A percentile compares a stretch with the other conserved stretches of the same genome.
Conservation (phyloP, 2,329 filamentous ascomycete species). For the Aspergillus clavatus region DNA sequence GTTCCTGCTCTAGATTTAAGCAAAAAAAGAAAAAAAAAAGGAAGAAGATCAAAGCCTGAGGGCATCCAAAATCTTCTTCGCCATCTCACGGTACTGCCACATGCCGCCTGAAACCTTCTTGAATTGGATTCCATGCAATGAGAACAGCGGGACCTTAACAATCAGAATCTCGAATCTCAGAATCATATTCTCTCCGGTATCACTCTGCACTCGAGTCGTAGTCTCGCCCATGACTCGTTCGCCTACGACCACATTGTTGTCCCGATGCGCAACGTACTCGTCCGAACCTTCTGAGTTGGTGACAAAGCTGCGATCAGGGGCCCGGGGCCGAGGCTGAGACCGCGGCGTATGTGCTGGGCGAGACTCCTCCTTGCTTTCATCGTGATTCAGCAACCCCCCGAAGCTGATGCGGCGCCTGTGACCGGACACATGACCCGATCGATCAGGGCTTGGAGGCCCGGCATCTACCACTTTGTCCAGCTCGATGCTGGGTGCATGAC, state of each 20-base stretch:
- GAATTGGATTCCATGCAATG: conserved; percentile 93
- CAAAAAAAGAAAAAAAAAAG: too few species aligned
- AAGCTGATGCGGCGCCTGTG: conserved; percentile 82
- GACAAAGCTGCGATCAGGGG: conserved; percentile 63
- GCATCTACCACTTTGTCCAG: conserved; percentile 66
- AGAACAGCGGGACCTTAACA: conserved; percentile 91
- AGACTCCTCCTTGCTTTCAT: conserved; percentile 63
- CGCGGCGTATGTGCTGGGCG: conserved; percentile 38
- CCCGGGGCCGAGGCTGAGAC: conserved; percentile 42
- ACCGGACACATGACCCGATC: conserved; percentile 45
- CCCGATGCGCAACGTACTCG: conserved; percentile 57
- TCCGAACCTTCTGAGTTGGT: conserved; percentile 84
- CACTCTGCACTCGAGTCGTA: conserved; percentile 84
- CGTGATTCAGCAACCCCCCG: conserved; percentile 62
- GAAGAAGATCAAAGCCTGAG: conserved; percentile 60
- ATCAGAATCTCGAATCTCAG: conserved; percentile 94
- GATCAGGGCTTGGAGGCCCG: conserved; percentile 54
- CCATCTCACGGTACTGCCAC: conserved; percentile 99
- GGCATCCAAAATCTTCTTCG: conserved; percentile 86
- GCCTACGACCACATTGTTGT: conserved; percentile 45
- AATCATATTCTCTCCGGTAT: conserved; percentile 77
- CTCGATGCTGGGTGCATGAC: conserved; percentile 84
- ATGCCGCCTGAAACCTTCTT: conserved; percentile 94
- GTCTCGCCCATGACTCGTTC: conserved; percentile 74
- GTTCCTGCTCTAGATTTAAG: conserved; percentile 15